Percentiles rank a stretch among this genome's conserved stretches.
These are phyloP conservation scores for Lasiodiplodia theobromae DNA, from an alignment of 2,329 filamentous ascomycete species.

Conservation along the genomic window DNA sequence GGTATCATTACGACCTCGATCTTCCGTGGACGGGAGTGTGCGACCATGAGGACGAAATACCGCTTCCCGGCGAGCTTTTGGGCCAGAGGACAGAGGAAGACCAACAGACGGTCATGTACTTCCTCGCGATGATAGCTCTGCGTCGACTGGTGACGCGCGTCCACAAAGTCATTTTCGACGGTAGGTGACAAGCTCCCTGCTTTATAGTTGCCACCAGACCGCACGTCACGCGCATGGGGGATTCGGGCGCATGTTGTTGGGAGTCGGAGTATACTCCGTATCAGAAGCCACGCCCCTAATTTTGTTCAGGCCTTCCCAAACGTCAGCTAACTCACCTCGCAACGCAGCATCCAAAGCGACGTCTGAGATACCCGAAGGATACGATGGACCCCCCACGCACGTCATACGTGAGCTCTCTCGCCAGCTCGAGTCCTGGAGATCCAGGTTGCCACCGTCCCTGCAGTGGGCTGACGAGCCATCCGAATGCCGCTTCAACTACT, in stretches of 20 bases:
- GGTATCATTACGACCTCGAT: conserved; percentile 65
- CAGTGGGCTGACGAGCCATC: conserved; percentile 64
- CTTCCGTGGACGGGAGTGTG: conserved; percentile 64
- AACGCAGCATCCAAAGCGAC: conserved; percentile 27
- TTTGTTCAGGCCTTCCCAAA: background rate
- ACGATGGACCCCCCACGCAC: conserved; percentile 47
- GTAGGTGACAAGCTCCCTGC: conserved; percentile 48
- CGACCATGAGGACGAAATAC: conserved; percentile 60
- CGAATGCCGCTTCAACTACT: conserved; percentile 44
- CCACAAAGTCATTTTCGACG: conserved; percentile 59
- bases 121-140: conserved; percentile 66
- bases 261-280: conserved; percentile 31
- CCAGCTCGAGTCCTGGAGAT: conserved; percentile 66
- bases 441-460: conserved; percentile 60
- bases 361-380: conserved; percentile 38
- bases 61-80: conserved; percentile 62
- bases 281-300: background rate
- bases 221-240: conserved; percentile 11
- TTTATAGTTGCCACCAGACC: background rate
- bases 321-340: conserved; percentile 13
- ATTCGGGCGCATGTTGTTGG: conserved; percentile 1
- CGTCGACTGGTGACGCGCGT: conserved; percentile 61
- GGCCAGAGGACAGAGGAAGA: conserved; percentile 49
- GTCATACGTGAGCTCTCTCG: conserved; percentile 60
- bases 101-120: conserved; percentile 62